A percentile compares a stretch with the other conserved stretches of the same genome.
Conservation (phyloP, 2,329 filamentous ascomycete species). For the Malbranchea zuffiana region DNA sequence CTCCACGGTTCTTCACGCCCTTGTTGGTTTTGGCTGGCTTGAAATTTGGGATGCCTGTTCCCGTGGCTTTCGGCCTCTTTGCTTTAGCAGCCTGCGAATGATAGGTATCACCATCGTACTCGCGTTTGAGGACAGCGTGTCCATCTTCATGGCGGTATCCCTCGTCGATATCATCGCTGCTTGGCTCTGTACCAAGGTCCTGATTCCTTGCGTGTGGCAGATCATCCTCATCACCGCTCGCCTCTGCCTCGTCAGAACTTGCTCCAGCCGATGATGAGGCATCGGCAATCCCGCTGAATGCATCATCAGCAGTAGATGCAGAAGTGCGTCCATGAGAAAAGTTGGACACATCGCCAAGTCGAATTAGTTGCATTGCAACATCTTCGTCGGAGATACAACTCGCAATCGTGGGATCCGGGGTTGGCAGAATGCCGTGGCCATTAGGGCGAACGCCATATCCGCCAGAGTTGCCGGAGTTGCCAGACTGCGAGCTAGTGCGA, state of each 20-base stretch:
- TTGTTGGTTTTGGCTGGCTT: slow-evolving; percentile 15
- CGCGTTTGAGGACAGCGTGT: slow-evolving; percentile 44
- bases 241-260: slow-evolving; percentile 62
- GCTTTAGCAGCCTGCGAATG: slow-evolving; percentile 34
- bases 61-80: slow-evolving; percentile 44
- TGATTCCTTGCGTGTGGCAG: slow-evolving; percentile 37
- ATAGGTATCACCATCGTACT: slow-evolving; percentile 38
- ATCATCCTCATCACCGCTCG: slow-evolving; percentile 51
- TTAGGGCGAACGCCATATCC: slow-evolving; percentile 30
- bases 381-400: slow-evolving; percentile 98
- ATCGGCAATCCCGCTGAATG: slow-evolving; percentile 81
- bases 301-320: slow-evolving; percentile 85
- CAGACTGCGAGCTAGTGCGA: too few relatives aligned
- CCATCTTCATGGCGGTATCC: slow-evolving; percentile 45
- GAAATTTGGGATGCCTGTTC: slow-evolving; percentile 18
- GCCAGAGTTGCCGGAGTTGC: slow-evolving; percentile 40
- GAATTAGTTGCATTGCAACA: slow-evolving; percentile 92
- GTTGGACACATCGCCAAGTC: slow-evolving; percentile 85
- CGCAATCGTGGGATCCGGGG: slow-evolving; percentile 90
- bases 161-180: slow-evolving; percentile 49
- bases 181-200: slow-evolving; percentile 47
- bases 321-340: slow-evolving; percentile 88
- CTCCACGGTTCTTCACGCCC: slow-evolving; percentile 26
- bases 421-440: slow-evolving; percentile 61
- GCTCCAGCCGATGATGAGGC: slow-evolving; percentile 73